Percentiles rank a stretch among this genome's conserved stretches.
Conservation (phyloP, 805 yeast genomes). For the Lipomyces kockii region DNA sequence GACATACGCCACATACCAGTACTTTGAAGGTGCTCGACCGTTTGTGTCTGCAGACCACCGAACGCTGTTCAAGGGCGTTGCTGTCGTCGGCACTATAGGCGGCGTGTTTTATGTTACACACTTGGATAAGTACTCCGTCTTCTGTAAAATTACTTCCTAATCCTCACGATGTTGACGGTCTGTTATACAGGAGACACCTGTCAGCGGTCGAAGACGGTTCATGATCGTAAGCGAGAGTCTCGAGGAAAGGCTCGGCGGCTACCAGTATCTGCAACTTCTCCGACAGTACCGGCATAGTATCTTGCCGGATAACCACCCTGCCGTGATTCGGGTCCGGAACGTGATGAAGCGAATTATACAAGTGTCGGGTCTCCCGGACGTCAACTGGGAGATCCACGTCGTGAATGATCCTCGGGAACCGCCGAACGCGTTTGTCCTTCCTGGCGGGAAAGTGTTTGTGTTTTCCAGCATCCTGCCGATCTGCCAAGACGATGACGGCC, state of each 20-base stretch:
- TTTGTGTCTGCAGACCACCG: not conserved
- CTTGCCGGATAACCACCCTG: slow-evolving; percentile 68
- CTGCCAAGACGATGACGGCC: slow-evolving; percentile 80
- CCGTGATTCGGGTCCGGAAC: slow-evolving; percentile 57
- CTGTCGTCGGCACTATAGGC: slow-evolving; percentile 6
- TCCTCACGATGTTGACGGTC: not conserved
- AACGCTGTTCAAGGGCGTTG: not conserved
- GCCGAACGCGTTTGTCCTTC: slow-evolving; percentile 95
- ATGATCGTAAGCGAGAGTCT: slow-evolving; percentile 26
- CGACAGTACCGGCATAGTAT: slow-evolving; percentile 57
- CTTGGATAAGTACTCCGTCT: not conserved
- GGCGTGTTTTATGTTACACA: slow-evolving; percentile 9
- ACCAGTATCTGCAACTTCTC: slow-evolving; percentile 60
- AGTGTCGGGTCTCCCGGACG: slow-evolving; percentile 40
- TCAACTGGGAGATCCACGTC: slow-evolving; percentile 80
- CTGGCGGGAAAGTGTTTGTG: slow-evolving; percentile 95
- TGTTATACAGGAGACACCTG: slow-evolving; percentile 22
- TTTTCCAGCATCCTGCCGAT: slow-evolving; percentile 78
- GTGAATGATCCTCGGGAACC: slow-evolving; percentile 71
- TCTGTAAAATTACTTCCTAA: not conserved
- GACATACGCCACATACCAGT: not conserved
- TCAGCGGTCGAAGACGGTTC: slow-evolving; percentile 34
- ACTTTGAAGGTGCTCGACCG: not conserved
- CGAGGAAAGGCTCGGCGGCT: slow-evolving; percentile 29
- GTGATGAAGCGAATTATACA: slow-evolving; percentile 68